A percentile compares a stretch with the other conserved stretches of the same genome.
Evolutionary conservation across 2,329 filamentous ascomycete genomes (phyloP).

Genomic region (Septoria linicola): DNA sequence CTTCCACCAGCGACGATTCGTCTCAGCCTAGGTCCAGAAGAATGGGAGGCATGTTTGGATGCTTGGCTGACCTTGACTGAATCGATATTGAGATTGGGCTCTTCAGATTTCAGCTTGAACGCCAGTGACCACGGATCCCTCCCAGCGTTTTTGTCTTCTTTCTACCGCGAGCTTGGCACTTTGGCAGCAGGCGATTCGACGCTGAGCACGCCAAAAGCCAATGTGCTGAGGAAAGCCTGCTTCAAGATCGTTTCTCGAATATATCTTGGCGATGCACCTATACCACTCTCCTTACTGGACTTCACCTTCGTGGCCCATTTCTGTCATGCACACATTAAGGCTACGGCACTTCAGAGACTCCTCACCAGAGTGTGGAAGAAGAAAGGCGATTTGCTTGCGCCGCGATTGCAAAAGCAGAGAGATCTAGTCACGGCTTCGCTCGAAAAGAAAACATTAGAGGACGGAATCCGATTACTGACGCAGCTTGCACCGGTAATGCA

Average conservation of each 20-base stretch:
- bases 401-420: constrained; percentile 60
- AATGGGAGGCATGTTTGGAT: constrained; percentile 76
- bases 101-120: constrained; percentile 53
- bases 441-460: constrained; percentile 50
- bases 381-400: constrained; percentile 53
- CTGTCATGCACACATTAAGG: constrained; percentile 65
- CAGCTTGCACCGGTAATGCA: constrained; percentile 64
- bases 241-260: constrained; percentile 58
- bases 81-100: constrained; percentile 61
- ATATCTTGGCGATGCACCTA: constrained; percentile 36
- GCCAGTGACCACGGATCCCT: constrained; percentile 60
- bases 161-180: constrained; percentile 57
- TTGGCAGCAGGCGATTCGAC: constrained; percentile 23
- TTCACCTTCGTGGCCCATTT: constrained; percentile 71
- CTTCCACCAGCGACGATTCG: constrained; percentile 71
- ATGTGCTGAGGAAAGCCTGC: constrained; percentile 59
- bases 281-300: constrained; percentile 49
- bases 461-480: constrained; percentile 43
- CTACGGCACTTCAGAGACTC: constrained; percentile 52
- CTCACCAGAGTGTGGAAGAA: constrained; percentile 55
- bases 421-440: constrained; percentile 61
- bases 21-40: constrained; percentile 62
- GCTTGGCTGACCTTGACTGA: constrained; percentile 71
- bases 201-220: constrained; percentile 40
- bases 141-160: constrained; percentile 63